A percentile compares a stretch with the other conserved stretches of the same genome.
These are phyloP conservation scores for Moringa oleifera DNA, from an alignment of 345 rosid genomes.

Conservation along the genomic window DNA sequence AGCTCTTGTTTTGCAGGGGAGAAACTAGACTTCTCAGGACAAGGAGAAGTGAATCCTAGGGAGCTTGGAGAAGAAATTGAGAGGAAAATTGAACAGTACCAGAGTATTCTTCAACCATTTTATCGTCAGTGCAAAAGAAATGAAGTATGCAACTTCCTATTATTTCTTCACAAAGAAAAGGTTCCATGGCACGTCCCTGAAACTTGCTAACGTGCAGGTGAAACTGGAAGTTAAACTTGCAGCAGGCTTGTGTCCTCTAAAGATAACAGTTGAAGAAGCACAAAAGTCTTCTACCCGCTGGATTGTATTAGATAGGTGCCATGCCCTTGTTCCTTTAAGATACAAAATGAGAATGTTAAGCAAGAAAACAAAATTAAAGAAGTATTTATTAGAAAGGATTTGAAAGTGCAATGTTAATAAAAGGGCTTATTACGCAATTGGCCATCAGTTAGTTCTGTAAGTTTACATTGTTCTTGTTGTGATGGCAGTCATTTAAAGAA, in stretches of 20 bases:
- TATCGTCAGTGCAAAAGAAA: slow-evolving; percentile 37
- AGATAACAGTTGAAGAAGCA: slow-evolving; percentile 38
- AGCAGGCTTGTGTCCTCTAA: slow-evolving; percentile 32
- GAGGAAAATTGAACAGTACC: slow-evolving; percentile 33
- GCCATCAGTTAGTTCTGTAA: background rate
- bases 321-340: background rate
- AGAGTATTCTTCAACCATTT: slow-evolving; percentile 33
- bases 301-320: slow-evolving; percentile 47
- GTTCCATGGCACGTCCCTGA: background rate
- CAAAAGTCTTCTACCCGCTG: slow-evolving; percentile 34
- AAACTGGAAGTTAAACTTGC: slow-evolving; percentile 53
- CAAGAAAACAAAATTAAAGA: too few relatives aligned
- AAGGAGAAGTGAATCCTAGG: slow-evolving; percentile 32
- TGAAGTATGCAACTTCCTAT: slow-evolving; percentile 21
- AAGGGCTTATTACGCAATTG: too few relatives aligned
- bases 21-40: slow-evolving; percentile 29
- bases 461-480: background rate
- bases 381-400: too few relatives aligned
- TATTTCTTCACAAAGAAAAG: background rate
- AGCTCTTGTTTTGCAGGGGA: slow-evolving; percentile 28
- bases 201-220: slow-evolving; percentile 26
- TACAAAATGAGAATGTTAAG: too few relatives aligned
- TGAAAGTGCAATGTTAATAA: too few relatives aligned
- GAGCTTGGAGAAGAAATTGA: slow-evolving; percentile 43
- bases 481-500: slow-evolving; percentile 32